These are phyloP conservation scores for Talaromyces pinophilus DNA, from an alignment of 2,329 filamentous ascomycete genomes.

Conservation along the genomic window DNA sequence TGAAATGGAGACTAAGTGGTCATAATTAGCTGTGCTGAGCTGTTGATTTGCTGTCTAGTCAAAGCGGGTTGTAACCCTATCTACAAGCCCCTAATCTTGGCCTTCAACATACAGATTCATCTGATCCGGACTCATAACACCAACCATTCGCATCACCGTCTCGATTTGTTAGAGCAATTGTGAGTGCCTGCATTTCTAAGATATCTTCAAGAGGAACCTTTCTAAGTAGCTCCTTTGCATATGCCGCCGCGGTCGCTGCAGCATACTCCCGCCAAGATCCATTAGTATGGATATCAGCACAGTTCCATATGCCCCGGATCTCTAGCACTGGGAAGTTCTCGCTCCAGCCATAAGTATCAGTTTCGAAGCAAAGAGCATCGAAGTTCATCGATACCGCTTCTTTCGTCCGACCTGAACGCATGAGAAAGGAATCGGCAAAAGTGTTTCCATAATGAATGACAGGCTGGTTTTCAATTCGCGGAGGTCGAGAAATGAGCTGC, in stretches of 20 bases:
- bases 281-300: constrained; percentile 23
- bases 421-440: too few species aligned
- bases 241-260: constrained; percentile 22
- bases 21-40: background rate
- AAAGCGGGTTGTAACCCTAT: background rate
- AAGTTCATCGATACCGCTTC: too few species aligned
- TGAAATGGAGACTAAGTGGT: background rate
- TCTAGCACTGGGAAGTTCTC: constrained; percentile 20
- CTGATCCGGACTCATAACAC: too few species aligned
- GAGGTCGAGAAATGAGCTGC: too few species aligned
- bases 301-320: constrained; percentile 24
- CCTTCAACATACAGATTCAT: too few species aligned
- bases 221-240: constrained; percentile 18
- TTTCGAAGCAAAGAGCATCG: too few species aligned
- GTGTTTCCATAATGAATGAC: too few species aligned
- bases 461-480: too few species aligned
- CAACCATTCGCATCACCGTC: too few species aligned
- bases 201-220: background rate
- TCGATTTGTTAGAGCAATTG: background rate
- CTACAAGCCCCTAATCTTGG: background rate
- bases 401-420: too few species aligned
- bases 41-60: background rate
- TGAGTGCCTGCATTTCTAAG: background rate
- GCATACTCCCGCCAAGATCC: constrained; percentile 23
- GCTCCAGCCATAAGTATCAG: background rate